Evolutionary conservation across 2,329 filamentous ascomycete genomes (phyloP), one percentile per base, ranked within the genome.

Genomic region (Aspergillus fijiensis): DNA sequence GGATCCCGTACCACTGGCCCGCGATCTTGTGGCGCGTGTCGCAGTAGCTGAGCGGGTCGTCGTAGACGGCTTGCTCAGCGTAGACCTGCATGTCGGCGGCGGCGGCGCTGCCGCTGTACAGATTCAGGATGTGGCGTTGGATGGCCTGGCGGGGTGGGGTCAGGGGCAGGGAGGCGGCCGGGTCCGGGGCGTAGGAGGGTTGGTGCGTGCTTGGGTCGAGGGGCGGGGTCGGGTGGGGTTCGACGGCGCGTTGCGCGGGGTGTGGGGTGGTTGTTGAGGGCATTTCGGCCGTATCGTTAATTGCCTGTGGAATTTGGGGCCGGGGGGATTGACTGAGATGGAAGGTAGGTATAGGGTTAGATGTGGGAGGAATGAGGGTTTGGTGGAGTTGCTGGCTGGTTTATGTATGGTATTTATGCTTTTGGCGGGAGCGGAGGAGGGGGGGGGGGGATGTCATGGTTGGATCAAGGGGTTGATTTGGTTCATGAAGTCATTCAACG

Each of bases 41-140:
- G 35, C 60, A 63, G 19, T 63, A 63, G 27, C 60, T 63, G 49
- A 63, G 58, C 1, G 60, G 60, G 42, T 60, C 60, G 19, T 63
- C 60, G 49, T 63, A 63, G 25, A 63, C 29, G 21, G 60, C 58
- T 21, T 60, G 31, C 16, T 60, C 55, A 7, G 51, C 47, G 42
- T 63, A 63, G 29, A 60, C 60, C n/a, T 29, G 19, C 58, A 63
- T 63, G 47, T 63, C 58, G 9, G 52, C 12, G 33, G 56, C 48
- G 5, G 58, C 60, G 16, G 60, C 60, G 21, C 58, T 58, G 14
- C 61, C 58, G 12, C 27, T 14, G 42, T 63, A 63, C 1, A 63
- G 33, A 1, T 55, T 27, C 9, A 58, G 56, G 33, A 63, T 63
- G 23, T 53, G 55, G n/a, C 29, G 10, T 23, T 60, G 58, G 42